A percentile compares a stretch with the other conserved stretches of the same genome.
phyloP scores from a whole-genome alignment of 345 rosid species.

The Bruguiera gymnorhiza region DNA sequence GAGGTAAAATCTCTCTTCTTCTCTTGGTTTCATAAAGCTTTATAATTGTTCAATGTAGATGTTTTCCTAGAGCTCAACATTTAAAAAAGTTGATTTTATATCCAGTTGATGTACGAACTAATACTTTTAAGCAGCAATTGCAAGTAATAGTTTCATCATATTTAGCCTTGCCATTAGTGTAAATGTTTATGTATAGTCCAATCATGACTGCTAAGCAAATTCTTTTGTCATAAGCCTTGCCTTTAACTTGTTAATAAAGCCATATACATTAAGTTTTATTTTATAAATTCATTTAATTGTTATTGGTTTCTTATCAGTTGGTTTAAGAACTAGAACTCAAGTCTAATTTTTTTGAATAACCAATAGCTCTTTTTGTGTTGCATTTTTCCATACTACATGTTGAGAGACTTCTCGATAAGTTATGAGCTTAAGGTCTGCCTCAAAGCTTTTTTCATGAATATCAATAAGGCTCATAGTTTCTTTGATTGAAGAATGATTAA shows the following conservation, averaged over 20 bases:
- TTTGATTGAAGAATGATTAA: neutral
- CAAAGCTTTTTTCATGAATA: neutral
- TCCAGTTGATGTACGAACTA: neutral
- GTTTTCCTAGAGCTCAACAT: neutral
- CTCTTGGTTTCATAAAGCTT: neutral
- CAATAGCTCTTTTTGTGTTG: neutral
- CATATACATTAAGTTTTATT: neutral
- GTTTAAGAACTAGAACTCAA: neutral
- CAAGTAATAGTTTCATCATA: neutral
- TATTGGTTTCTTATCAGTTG: neutral
- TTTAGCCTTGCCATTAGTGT: neutral
- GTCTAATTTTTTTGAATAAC: neutral
- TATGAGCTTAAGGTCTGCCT: too few species aligned
- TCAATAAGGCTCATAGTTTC: neutral
- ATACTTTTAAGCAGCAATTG: rapidly evolving
- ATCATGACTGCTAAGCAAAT: neutral
- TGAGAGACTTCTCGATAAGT: neutral
- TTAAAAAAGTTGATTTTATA: neutral
- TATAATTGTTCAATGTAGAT: too few species aligned
- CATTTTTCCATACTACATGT: neutral
- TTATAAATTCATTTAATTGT: neutral
- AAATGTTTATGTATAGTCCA: neutral
- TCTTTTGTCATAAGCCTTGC: neutral
- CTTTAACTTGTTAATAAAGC: neutral
- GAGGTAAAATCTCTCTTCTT: neutral